phyloP scores from a whole-genome alignment of 2,329 filamentous ascomycete species.

The Paracorniculantispora psalliotae region DNA sequence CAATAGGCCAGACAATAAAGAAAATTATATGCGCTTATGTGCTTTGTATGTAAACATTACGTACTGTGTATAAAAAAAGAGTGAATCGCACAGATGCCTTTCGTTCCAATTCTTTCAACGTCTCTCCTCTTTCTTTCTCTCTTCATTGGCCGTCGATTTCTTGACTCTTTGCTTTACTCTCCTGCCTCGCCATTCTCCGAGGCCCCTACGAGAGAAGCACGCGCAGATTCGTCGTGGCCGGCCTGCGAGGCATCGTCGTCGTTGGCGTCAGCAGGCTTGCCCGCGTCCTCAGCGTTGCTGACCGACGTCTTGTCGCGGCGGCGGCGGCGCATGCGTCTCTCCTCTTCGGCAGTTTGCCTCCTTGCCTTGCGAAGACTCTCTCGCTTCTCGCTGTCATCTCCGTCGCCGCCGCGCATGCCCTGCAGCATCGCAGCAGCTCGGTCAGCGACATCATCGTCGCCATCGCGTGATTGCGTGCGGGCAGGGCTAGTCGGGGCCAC shows the following conservation, averaged over 20 bases:
- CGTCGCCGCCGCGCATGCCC: constrained; percentile 68
- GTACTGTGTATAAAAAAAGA: constrained; percentile 21
- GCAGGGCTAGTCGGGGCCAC: constrained; percentile 44
- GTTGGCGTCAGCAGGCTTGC: constrained; percentile 17
- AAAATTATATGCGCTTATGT: constrained; percentile 10
- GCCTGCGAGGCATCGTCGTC: constrained; percentile 20
- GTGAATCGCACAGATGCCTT: not conserved
- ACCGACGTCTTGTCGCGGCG: constrained; percentile 56
- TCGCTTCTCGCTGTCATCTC: constrained; percentile 49
- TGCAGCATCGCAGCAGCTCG: constrained; percentile 79
- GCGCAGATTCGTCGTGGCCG: constrained; percentile 10
- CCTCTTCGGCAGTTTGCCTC: constrained; percentile 73
- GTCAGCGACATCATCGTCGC: constrained; percentile 73
- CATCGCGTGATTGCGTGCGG: constrained; percentile 36
- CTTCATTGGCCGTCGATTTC: not conserved
- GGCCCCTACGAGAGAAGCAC: not conserved
- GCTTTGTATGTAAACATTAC: constrained; percentile 32
- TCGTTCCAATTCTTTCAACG: not conserved
- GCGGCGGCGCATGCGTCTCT: constrained; percentile 62
- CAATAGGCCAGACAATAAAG: not conserved
- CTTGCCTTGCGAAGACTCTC: constrained; percentile 56
- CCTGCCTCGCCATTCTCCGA: constrained; percentile 15
- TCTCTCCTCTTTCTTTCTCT: not conserved
- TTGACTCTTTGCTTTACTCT: not conserved
- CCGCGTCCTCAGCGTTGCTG: constrained; percentile 25